Conservation (phyloP, 768 basidiomycete genomes). For the Calvatia gigantea region DNA sequence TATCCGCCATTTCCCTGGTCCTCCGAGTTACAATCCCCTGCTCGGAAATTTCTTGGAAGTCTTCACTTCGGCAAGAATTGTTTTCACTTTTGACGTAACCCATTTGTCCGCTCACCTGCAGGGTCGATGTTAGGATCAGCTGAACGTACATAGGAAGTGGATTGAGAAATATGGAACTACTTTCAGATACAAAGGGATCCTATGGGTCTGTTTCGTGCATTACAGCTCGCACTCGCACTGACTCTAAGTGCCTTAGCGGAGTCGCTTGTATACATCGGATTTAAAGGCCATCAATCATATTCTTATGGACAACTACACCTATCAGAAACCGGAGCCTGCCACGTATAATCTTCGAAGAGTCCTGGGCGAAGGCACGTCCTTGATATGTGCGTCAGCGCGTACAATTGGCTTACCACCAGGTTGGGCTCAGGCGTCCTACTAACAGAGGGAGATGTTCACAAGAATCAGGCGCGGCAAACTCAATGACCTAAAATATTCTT, state of each 20-base stretch:
- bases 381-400: too few species aligned
- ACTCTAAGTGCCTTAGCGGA: slow-evolving; percentile 17
- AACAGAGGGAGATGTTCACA: slow-evolving; percentile 41
- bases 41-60: slow-evolving; percentile 17
- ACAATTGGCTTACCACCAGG: too few species aligned
- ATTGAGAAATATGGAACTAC: slow-evolving; percentile 43
- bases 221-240: neutral
- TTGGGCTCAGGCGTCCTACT: slow-evolving; percentile 50
- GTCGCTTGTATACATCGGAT: slow-evolving; percentile 54
- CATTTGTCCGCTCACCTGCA: neutral
- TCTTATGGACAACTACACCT: slow-evolving; percentile 47
- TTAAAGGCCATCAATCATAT: slow-evolving; percentile 60
- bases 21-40: slow-evolving; percentile 20
- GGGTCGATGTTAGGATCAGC: slow-evolving; percentile 26
- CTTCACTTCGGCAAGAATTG: neutral
- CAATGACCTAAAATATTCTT: neutral
- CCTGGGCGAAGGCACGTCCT: slow-evolving; percentile 34
- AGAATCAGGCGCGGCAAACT: slow-evolving; percentile 31
- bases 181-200: slow-evolving; percentile 37
- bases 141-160: slow-evolving; percentile 37
- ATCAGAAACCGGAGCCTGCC: slow-evolving; percentile 46
- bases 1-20: slow-evolving; percentile 43
- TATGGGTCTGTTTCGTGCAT: slow-evolving; percentile 31
- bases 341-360: slow-evolving; percentile 36
- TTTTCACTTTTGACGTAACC: neutral